Evolutionary conservation across 2,329 filamentous ascomycete genomes (phyloP), one percentile per base, ranked within the genome.

Genomic region (Cercospora janseana): DNA sequence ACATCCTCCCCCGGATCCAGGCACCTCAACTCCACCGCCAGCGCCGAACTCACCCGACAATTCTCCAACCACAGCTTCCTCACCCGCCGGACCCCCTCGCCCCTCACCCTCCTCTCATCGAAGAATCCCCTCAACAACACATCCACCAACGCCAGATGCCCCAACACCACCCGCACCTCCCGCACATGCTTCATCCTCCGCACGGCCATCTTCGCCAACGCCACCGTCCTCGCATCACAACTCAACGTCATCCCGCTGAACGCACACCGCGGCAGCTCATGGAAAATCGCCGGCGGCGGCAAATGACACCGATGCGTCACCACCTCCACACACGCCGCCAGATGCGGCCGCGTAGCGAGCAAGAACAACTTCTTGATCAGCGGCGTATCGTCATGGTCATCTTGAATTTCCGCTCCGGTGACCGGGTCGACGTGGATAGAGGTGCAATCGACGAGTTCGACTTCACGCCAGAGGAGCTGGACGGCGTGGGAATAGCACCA

Each of bases 241-340:
- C 72, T 74, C 4, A 76, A 60, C 1, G 64, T 70, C 13, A 64
- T 63, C 16, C 63, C 61, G 18, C 69, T 60, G 59, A 75, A 75
- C 29, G 65, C 60, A 45, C 68, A 66, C 23, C 60, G 56, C 5
- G 71, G 72, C 2, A 76, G 63, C 46, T 74, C 72, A 18, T 60
- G 57, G 60, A 74, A 75, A 38, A 75, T 72, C 23, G 68, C 68
- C 0, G 74, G 74, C 2, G 69, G 66, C 1, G 72, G 71, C 1
- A 75, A 60, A 52, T 75, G 73, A 57, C 74, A 76, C 18, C 71
- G 70, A 57, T 76, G 72, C 8, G 68, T 73, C 5, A 76, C 55
- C 4, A 62, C 63, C 7, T 71, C 69, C 7, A 76, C 73, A 47
- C 70, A 69, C 7, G 67, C 60, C 2, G 73, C 73, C 9, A 76